Base-by-base conservation (phyloP, 306 rosid species). In the Corylus americana region DNA sequence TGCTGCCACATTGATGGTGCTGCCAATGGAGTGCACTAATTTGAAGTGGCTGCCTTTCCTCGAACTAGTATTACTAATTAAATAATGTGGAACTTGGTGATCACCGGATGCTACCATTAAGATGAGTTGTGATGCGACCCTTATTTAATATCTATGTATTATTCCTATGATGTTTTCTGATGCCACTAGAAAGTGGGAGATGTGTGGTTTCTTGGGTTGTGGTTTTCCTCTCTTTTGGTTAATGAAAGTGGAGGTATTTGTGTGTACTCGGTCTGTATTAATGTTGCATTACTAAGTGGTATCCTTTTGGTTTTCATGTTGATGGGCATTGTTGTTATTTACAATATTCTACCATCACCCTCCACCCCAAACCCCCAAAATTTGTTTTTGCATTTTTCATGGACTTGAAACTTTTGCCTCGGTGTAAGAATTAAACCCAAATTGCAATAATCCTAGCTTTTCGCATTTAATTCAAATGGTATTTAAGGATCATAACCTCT, bases 1-100 rank as follows among this genome's bases (percentile, higher is more conserved):
- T 57, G 62, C 27, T 57, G 62, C 11, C 62, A 57, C 25, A n/a
- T 57, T 18, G 62, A 57, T n/a, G 55, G 61, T 70, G 47, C 70
- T 8, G 55, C 77, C 9, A 75, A 31, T 45, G 74, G 25, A 2
- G 16, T 14, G 27, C 63, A 57, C 2, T 57, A 31, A 31, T 31
- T 31, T 31, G 35, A 22, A n/a, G 63, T 57, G 64, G 35, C 31
- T 9, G 11, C 64, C 17, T 80, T 22, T 20, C 64, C 10, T 22
- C 1, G 64, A 1, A 58, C 11, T 20, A 22, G 35, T 58, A 58
- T 58, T 58, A 25, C 35, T 58, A 58, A 22, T n/a, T 58, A 58
- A 58, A 58, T 58, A 10, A 58, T 2, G 29, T 39, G 3, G 31
- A 11, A 4, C 1, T 58, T 58, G 35, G 14, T 20, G 10, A 9